Base-by-base conservation (phyloP, 2,329 filamentous ascomycete genomes). In the Coleophoma eucalyptorum region DNA sequence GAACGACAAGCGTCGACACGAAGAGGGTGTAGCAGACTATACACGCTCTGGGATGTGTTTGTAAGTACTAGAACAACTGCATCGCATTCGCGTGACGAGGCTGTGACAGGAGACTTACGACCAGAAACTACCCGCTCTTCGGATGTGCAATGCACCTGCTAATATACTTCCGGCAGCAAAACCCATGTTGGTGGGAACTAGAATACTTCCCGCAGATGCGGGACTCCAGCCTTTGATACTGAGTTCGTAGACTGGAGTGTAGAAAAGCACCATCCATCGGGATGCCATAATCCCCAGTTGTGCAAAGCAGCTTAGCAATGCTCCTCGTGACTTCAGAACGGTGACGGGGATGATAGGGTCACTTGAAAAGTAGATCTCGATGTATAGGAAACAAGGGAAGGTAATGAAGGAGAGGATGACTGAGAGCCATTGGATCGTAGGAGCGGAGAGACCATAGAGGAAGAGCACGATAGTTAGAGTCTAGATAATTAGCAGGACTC, bases 201-300 rank as follows among this genome's bases (percentile, higher is more conserved):
- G 77, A 34, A 93, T 85, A 4, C 86, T 78, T 3, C 90, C 90
- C 2, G 89, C 86, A 1, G 81, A 73, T 1, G 87, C 85, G 0
- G 88, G 86, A 1, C 78, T 70, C 72, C 87, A 87, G 50, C 81
- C 81, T 2, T 85, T 81, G 2, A 94, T 85, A 3, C 88, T 87
- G 51, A 94, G 82, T 33, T 89, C 86, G 60, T 90, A 92, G 41
- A 90, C 82, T 0, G 90, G 90, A 0, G 86, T 80, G 68, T 90
- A 95, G 72, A 91, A 94, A 7, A 95, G 74, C 2, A 95, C 77
- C 6, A 78, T 78, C 90, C 89, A 95, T 51, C 90, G 84, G 2
- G 87, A 79, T 64, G 88, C 84, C 88, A 95, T 93, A 65, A 90
- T 79, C 18, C 86, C 84, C 0, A 92, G 76, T 46, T 90, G 89